Percentiles rank a stretch among this genome's conserved stretches.
phyloP scores from a whole-genome alignment of 2,329 filamentous ascomycete genomes.

The Phialophora tarda region DNA sequence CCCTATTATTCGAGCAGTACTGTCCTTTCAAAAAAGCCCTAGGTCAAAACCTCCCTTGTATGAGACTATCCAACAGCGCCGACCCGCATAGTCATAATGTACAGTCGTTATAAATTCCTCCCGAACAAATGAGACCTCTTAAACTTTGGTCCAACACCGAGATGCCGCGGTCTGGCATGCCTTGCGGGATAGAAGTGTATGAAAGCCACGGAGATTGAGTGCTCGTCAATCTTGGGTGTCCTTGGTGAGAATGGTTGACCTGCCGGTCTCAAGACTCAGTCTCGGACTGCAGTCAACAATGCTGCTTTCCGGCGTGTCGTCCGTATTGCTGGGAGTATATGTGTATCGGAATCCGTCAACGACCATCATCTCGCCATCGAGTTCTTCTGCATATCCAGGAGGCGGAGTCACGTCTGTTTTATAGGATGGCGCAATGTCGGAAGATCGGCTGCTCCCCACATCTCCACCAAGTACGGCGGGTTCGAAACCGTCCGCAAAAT shows the following conservation, averaged over 20 bases:
- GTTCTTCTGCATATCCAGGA: conserved; percentile 51
- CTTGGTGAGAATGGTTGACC: conserved; percentile 34
- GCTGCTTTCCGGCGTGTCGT: conserved; percentile 48
- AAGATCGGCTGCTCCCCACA: conserved; percentile 34
- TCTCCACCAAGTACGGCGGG: conserved; percentile 29
- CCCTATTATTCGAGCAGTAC: conserved; percentile 1
- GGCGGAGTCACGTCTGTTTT: conserved; percentile 39
- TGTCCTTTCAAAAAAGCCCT: neutral
- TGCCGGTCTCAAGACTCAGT: conserved; percentile 48
- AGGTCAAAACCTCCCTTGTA: neutral
- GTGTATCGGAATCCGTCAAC: conserved; percentile 52
- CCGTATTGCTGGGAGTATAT: conserved; percentile 40
- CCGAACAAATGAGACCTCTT: neutral
- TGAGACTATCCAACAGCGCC: conserved; percentile 2
- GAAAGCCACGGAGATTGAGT: neutral
- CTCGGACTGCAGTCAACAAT: conserved; percentile 50
- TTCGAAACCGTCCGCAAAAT: conserved; percentile 19
- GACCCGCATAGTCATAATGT: conserved; percentile 2
- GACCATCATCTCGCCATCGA: conserved; percentile 46
- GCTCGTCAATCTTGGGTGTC: conserved; percentile 19
- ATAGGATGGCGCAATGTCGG: conserved; percentile 38
- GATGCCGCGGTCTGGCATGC: neutral
- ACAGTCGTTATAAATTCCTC: neutral
- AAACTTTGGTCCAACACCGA: neutral
- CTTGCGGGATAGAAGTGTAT: neutral